Evolutionary conservation across 2,329 filamentous ascomycete genomes (phyloP).

Genomic region (Lachnellula occidentalis): DNA sequence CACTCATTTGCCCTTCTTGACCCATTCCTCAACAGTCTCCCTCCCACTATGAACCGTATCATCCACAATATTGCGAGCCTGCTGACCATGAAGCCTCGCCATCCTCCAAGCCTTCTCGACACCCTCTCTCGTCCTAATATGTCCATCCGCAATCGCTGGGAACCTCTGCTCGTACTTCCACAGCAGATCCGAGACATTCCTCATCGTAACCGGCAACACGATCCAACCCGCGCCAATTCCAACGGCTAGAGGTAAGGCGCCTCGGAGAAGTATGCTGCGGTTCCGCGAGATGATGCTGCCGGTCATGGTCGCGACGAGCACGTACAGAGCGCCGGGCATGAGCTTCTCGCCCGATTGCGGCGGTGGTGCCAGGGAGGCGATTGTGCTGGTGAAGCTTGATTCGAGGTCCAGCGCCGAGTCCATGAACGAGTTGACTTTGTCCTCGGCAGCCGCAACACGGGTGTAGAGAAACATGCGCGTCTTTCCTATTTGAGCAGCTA

Average conservation of each 20-base stretch:
- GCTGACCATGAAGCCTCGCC: conserved; percentile 66
- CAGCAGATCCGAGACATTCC: conserved; percentile 76
- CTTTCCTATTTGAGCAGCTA: conserved; percentile 75
- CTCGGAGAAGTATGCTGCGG: conserved; percentile 76
- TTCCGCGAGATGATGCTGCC: conserved; percentile 87
- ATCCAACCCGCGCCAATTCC: conserved; percentile 79
- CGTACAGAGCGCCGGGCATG: conserved; percentile 85
- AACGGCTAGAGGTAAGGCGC: conserved; percentile 69
- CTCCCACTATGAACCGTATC: conserved; percentile 73
- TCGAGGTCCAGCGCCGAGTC: conserved; percentile 79
- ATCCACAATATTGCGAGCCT: conserved; percentile 68
- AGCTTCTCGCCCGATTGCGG: conserved; percentile 82
- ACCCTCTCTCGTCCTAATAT: conserved; percentile 65
- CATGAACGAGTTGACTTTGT: conserved; percentile 76
- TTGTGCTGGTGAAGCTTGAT: conserved; percentile 80
- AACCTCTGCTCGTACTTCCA: conserved; percentile 93
- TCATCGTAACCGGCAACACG: conserved; percentile 82
- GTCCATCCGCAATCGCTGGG: conserved; percentile 75
- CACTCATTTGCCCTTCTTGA: conserved; percentile 64
- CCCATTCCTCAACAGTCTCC: conserved; percentile 79
- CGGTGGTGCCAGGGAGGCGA: conserved; percentile 82
- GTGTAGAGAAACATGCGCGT: conserved; percentile 76
- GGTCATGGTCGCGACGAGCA: conserved; percentile 90
- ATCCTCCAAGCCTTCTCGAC: conserved; percentile 66
- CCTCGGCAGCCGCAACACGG: conserved; percentile 69